These are phyloP conservation scores for Cadophora gregata DNA, from an alignment of 2,329 filamentous ascomycete genomes.

Conservation along the genomic window DNA sequence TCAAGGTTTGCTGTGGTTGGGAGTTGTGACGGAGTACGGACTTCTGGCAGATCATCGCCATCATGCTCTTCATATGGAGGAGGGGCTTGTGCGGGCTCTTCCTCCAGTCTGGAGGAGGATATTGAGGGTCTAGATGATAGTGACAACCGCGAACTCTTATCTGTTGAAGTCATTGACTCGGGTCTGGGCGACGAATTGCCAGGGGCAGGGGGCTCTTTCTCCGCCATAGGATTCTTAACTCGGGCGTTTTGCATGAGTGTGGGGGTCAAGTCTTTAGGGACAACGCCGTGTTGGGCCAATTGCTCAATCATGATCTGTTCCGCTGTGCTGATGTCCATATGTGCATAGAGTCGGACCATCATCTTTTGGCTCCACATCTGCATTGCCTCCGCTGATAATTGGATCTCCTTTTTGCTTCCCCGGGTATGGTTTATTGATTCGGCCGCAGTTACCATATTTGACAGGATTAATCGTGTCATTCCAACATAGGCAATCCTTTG, in stretches of 20 bases:
- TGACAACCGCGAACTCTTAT: constrained; percentile 46
- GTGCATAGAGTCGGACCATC: constrained; percentile 91
- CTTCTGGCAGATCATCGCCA: constrained; percentile 75
- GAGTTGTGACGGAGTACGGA: constrained; percentile 82
- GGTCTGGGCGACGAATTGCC: constrained; percentile 35
- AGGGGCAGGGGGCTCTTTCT: constrained; percentile 46
- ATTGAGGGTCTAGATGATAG: constrained; percentile 43
- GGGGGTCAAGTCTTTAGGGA: constrained; percentile 81
- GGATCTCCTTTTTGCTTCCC: constrained; percentile 73
- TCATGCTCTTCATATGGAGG: constrained; percentile 68
- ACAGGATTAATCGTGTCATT: constrained; percentile 80
- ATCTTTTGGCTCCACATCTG: constrained; percentile 98
- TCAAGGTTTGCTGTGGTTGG: constrained; percentile 84
- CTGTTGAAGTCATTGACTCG: constrained; percentile 34
- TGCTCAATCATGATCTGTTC: constrained; percentile 99
- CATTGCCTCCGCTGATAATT: constrained; percentile 74
- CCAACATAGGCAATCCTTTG: constrained; percentile 97
- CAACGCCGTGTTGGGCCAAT: constrained; percentile 87
- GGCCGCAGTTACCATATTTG: constrained; percentile 74
- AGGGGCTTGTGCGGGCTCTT: constrained; percentile 56
- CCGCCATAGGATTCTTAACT: constrained; percentile 89
- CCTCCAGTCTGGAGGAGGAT: constrained; percentile 45
- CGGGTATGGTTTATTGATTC: constrained; percentile 64
- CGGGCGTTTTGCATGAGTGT: constrained; percentile 89
- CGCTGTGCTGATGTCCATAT: constrained; percentile 92